Evolutionary conservation across 306 rosid genomes (phyloP).

Genomic region (Alnus glutinosa): DNA sequence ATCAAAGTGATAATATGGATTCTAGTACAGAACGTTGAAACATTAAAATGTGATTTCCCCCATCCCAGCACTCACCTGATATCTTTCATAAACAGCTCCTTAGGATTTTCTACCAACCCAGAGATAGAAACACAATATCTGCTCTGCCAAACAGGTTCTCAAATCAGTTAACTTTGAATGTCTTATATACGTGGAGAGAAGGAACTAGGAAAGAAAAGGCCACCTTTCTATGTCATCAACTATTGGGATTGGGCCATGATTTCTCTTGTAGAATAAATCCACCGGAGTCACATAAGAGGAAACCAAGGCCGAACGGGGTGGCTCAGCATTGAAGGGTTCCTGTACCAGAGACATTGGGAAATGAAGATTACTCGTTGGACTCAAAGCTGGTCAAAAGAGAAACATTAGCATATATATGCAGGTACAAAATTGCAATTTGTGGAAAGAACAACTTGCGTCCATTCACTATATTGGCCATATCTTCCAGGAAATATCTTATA

Average conservation of each 20-base stretch:
- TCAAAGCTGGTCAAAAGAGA: background rate
- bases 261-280: constrained; percentile 87
- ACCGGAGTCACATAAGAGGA: constrained; percentile 74
- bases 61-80: constrained; percentile 54
- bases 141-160: constrained; percentile 26
- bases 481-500: background rate
- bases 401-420: background rate
- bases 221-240: constrained; percentile 75
- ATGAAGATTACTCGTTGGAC: background rate
- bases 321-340: constrained; percentile 94
- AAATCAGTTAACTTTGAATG: constrained; percentile 17
- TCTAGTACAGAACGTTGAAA: background rate
- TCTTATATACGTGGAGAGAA: background rate
- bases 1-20: background rate
- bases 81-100: constrained; percentile 66
- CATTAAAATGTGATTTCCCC: background rate
- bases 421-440: background rate
- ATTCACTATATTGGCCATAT: constrained; percentile 8
- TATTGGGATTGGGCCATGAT: constrained; percentile 84
- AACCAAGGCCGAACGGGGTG: constrained; percentile 61
- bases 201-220: background rate
- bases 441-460: background rate
- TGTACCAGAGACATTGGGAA: constrained; percentile 22
- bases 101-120: constrained; percentile 62
- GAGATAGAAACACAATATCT: constrained; percentile 66